A percentile compares a stretch with the other conserved stretches of the same genome.
phyloP scores from a whole-genome alignment of 2,329 filamentous ascomycete species.

The Hypoxylon sp. region DNA sequence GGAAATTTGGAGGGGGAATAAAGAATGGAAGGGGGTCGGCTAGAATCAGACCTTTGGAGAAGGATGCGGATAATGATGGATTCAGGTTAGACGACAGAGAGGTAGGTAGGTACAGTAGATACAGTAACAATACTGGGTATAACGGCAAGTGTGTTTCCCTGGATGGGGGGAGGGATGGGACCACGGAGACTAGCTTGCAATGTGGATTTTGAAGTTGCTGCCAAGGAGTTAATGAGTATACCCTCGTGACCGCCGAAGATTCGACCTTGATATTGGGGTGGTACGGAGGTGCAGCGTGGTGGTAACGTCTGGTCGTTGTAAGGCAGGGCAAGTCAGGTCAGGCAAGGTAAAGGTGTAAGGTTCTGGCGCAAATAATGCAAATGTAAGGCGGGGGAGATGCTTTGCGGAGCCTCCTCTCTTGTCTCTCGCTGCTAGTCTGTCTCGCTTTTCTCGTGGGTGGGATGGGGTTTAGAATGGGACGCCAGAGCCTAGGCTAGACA shows the following conservation, averaged over 20 bases:
- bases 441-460: constrained; percentile 10
- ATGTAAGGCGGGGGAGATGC: constrained; percentile 44
- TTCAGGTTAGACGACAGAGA: constrained; percentile 42
- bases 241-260: constrained; percentile 44
- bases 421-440: constrained; percentile 18
- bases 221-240: constrained; percentile 39
- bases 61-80: constrained; percentile 44
- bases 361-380: constrained; percentile 46
- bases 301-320: constrained; percentile 45
- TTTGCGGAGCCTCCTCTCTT: constrained; percentile 47
- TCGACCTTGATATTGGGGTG: constrained; percentile 42
- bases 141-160: constrained; percentile 40
- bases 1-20: constrained; percentile 35
- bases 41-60: constrained; percentile 42
- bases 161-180: constrained; percentile 21
- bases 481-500: constrained; percentile 18
- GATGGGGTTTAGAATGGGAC: constrained; percentile 26
- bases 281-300: constrained; percentile 38
- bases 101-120: constrained; percentile 35
- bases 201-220: constrained; percentile 39
- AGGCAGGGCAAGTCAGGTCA: constrained; percentile 35
- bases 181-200: constrained; percentile 38
- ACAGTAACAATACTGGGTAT: constrained; percentile 43
- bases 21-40: constrained; percentile 46
- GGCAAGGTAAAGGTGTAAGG: constrained; percentile 35